phyloP scores from a whole-genome alignment of 129 eudicot species.

The Oenanthe sinensis region DNA sequence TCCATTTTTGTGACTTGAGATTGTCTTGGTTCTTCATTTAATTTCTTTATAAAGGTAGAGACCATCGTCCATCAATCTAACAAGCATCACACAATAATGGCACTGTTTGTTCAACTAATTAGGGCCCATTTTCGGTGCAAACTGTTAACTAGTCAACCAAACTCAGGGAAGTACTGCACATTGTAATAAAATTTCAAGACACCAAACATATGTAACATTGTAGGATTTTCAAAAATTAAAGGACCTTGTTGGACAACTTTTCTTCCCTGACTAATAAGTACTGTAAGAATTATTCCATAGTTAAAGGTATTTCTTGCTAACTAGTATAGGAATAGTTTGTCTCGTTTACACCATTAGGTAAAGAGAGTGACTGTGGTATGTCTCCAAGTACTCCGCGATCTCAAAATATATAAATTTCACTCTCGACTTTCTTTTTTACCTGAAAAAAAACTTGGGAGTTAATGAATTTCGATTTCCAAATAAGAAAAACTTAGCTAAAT shows the following conservation, averaged over 20 bases:
- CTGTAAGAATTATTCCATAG: too few relatives aligned
- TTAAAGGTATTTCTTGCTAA: too few relatives aligned
- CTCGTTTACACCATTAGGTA: not conserved
- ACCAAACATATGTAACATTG: too few relatives aligned
- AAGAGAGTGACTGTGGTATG: too few relatives aligned
- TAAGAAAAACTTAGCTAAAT: not conserved
- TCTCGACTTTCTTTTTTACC: too few relatives aligned
- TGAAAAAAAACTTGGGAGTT: not conserved
- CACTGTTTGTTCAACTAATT: not conserved
- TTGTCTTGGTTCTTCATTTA: conserved; percentile 2
- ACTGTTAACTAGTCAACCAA: not conserved
- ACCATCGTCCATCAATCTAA: not conserved
- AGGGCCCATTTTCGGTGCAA: not conserved
- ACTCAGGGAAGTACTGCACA: not conserved
- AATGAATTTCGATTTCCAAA: not conserved
- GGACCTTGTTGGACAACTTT: too few relatives aligned
- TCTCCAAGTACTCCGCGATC: too few relatives aligned
- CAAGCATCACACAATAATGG: not conserved
- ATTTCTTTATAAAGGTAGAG: not conserved
- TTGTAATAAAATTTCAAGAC: not conserved
- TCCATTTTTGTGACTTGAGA: not conserved
- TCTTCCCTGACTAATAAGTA: too few relatives aligned
- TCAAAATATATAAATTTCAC: not conserved
- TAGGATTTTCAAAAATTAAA: too few relatives aligned
- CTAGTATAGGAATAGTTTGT: not conserved